Percentiles rank a stretch among this genome's conserved stretches.
Evolutionary conservation across 768 basidiomycete genomes (phyloP).

Genomic region (Kwoniella pini): DNA sequence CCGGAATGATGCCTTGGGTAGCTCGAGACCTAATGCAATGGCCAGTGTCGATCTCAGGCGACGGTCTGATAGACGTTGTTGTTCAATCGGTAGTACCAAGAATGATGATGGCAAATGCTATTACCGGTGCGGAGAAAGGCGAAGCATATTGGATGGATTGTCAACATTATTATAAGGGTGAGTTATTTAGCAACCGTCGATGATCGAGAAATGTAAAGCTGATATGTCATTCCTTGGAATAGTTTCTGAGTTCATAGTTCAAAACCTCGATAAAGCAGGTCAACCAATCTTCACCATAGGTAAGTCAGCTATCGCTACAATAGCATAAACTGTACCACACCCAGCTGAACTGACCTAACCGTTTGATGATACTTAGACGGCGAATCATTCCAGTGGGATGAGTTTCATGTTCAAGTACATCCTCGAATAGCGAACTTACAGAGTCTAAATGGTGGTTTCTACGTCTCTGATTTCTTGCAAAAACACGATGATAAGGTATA

Average conservation of each 20-base stretch:
- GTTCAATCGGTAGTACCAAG: constrained; percentile 49
- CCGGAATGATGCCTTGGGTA: constrained; percentile 45
- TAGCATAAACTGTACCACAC: too few species aligned
- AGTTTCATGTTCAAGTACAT: constrained; percentile 48
- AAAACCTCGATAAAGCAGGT: constrained; percentile 40
- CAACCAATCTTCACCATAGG: constrained; percentile 47
- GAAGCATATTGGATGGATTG: constrained; percentile 49
- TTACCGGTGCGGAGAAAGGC: constrained; percentile 49
- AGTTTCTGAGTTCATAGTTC: constrained; percentile 47
- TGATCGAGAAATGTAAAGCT: too few species aligned
- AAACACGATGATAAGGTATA: constrained; percentile 30
- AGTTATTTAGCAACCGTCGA: constrained; percentile 1
- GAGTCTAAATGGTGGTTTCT: constrained; percentile 43
- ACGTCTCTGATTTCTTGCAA: constrained; percentile 41
- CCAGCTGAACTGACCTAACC: not conserved
- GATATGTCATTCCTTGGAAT: not conserved
- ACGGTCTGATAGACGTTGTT: constrained; percentile 52
- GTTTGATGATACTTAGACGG: constrained; percentile 37
- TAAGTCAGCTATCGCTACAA: constrained; percentile 14
- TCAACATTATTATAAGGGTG: constrained; percentile 53
- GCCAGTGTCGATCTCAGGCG: constrained; percentile 49
- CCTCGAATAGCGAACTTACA: constrained; percentile 44
- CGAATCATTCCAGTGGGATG: constrained; percentile 46
- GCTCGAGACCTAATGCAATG: constrained; percentile 53
- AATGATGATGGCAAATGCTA: constrained; percentile 38